These are phyloP conservation scores for Thymus quinquecostatus DNA, from an alignment of 257 asterid genomes.

Conservation along the genomic window DNA sequence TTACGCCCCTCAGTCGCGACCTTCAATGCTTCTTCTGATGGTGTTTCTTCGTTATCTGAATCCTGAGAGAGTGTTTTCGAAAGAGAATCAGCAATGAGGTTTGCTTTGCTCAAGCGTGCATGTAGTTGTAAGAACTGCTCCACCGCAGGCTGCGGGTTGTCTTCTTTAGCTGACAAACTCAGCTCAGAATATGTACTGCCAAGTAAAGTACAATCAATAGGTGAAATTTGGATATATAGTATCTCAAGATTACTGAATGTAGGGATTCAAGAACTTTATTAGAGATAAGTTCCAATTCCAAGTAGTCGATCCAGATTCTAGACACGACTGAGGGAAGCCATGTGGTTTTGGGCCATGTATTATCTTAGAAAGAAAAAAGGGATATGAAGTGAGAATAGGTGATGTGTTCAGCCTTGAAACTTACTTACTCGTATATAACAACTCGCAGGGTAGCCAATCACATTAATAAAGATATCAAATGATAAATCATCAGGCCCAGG, in stretches of 20 bases:
- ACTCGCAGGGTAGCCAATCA: not conserved
- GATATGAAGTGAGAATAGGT: not conserved
- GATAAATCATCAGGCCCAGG: not conserved
- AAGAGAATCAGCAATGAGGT: conserved; percentile 68
- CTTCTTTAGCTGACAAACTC: conserved; percentile 83
- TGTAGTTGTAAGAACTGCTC: conserved; percentile 83
- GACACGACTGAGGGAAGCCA: not conserved
- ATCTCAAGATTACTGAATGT: not conserved
- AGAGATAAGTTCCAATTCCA: conserved; percentile 7
- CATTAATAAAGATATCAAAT: conserved; percentile 6
- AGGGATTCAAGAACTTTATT: not conserved
- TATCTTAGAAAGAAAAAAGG: not conserved
- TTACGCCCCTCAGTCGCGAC: conserved; percentile 62
- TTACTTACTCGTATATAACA: not conserved
- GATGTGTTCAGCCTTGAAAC: not conserved
- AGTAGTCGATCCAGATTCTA: not conserved
- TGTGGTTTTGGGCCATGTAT: not conserved
- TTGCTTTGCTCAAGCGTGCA: conserved; percentile 66
- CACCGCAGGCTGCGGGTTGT: conserved; percentile 89
- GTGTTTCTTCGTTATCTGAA: conserved; percentile 62
- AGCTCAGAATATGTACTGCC: conserved; percentile 87
- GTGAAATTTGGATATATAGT: not conserved
- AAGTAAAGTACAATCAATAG: conserved; percentile 29
- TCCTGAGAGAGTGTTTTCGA: conserved; percentile 53
- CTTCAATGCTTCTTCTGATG: conserved; percentile 64